Evolutionary conservation across 352 stramenopile genomes (phyloP), one percentile per base, ranked within the genome.

Genomic region (Phytopythium boreale): DNA sequence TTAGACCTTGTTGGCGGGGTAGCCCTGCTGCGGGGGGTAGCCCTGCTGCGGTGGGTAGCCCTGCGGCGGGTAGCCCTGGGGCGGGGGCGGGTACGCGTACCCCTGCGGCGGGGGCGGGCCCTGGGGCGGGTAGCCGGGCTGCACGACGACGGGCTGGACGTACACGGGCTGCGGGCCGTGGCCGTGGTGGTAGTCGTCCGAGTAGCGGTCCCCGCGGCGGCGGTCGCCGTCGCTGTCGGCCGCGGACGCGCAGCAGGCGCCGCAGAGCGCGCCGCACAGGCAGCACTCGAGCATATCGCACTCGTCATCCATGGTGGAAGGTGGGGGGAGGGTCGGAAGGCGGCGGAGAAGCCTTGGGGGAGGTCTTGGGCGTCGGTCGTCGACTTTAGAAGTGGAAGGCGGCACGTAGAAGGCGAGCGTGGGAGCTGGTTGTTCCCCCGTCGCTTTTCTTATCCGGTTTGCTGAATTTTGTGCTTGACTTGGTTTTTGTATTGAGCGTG

Each of bases 261-360:
- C 84, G 62, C 85, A 93, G 47, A 90, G 75, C 19, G 80, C 80
- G 59, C 82, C 82, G 72, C 84, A 91, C 64, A 90, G 69, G 66
- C 79, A 88, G 76, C 80, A 91, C 67, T 89, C 82, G 74, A 88
- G 76, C 72, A 90, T 85, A 56, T 93, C 85, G 57, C 83, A 92
- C 56, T 79, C 80, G 63, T 89, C 81, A 52, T 89, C 82, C 75
- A 87, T 89, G 44, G 51, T 61, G 36, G 43, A 29, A 19, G 39
- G 56, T 11, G 26, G 7, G 19, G 27, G 19, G 29, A 31, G 27
- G 15, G 11, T 26, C 7, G 14, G 19, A 27, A 20, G 31, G 19
- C 15, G 20, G 34, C 31, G 8, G 31, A n/a, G 20, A n/a, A 27
- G 26, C 27, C 49, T 27, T 34, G n/a, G 50, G 39, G 39, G 12